Evolutionary conservation across 306 rosid genomes (phyloP), one percentile per base, ranked within the genome.

Genomic region (Oemleria cerasiformis): DNA sequence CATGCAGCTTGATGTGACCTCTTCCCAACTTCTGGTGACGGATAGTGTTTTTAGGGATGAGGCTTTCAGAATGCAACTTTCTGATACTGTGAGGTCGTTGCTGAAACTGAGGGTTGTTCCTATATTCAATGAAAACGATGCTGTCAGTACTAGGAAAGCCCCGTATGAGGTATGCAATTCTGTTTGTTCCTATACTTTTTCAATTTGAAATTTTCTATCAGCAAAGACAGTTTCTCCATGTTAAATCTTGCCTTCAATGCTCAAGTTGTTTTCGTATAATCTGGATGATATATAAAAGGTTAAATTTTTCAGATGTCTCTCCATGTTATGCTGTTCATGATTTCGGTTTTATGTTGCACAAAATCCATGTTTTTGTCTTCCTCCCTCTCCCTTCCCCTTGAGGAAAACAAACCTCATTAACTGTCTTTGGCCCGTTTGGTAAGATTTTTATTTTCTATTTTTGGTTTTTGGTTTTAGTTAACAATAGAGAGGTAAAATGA

Each of bases 1-100:
- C 39, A 19, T 82, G 91, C 94, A 92, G 98, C 94, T 92, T 70
- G 96, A 92, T 75, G 90, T 92, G 44, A 90, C 98, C 50, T 92
- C 98, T 17, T 90, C 98, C 14, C 98, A 92, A 80, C 96, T 90
- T 80, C 96, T 92, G 7, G 98, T 92, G 83, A 92, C 92, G 20
- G 98, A 92, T 78, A 81, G 85, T 9, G 85, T 86, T 65, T 92
- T 90, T 70, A 63, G 80, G 76, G 92, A 90, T 73, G 19, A 76
- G 40, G 95, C 67, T 73, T 92, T 92, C 79, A 82, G 91, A 86
- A 77, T 82, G 71, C 94, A 88, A 71, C 86, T 92, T 16, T 81
- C 86, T 11, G 98, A 90, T n/a, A 92, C 98, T 0, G 95, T 92
- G 63, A 77, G 74, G 66, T 77, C 96, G 0, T 73, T 92, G 73